Base-by-base conservation (phyloP, 2,329 filamentous ascomycete genomes). In the Epichloe scottii region DNA sequence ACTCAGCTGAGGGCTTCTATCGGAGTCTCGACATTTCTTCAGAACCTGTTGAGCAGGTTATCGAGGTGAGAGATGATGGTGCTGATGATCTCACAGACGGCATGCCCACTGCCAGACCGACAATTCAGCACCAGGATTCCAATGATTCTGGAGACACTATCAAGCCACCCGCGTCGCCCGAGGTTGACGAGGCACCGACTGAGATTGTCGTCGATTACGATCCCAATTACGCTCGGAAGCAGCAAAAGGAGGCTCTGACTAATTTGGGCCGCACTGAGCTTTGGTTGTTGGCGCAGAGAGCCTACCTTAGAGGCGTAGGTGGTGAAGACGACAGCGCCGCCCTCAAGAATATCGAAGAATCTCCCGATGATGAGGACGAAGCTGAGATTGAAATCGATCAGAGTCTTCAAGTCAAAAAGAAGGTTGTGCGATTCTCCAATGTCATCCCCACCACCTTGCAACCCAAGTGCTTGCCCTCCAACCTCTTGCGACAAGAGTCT, bases 261-360 rank as follows among this genome's bases (percentile, higher is more conserved):
- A 88, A 90, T 60, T 71, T 93, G 48, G 87, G 93, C 66, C 82
- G 89, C 55, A 97, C 91, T 4, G 84, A 87, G 60, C 68, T 87
- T 43, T 97, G 91, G 91, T 78, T 97, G 33, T 73, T 82, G 59
- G 86, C 89, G 7, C 91, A 97, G 66, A 82, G 82, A 52, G 76
- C 81, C 14, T 93, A 94, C 59, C 76, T 91, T 52, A 76, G 82
- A 42, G 82, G 82, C 21, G 73, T 90, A 3, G 79, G 80, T 42
- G 70, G 75, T 23, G 62, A 63, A 26, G 65, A 69, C 40, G 59
- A 67, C 12, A 67, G 67, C 35, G 56, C 57, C n/a, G 61, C 64
- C 44, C 58, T 67, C 19, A 66, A 71, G 52, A 66, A 67, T 11
- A 68, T 68, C 48, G 57, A 63, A 30, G 66, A 69, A 50, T 60